phyloP scores from a whole-genome alignment of 495 filamentous ascomycete species.

The Penicillium waksmanii region DNA sequence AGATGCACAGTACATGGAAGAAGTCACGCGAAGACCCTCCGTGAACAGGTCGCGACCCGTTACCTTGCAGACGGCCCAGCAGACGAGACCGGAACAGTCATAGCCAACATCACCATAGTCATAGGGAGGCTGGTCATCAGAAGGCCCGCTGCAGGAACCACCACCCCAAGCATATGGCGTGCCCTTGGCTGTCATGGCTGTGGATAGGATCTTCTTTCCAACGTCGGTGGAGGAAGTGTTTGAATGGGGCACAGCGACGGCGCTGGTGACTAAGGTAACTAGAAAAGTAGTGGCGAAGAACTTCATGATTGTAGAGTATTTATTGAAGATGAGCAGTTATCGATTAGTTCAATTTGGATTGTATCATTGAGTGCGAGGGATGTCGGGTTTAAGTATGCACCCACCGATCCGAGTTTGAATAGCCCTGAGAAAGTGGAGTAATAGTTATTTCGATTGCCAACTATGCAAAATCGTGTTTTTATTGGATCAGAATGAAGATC shows the following conservation, averaged over 20 bases:
- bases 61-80: conserved; percentile 27
- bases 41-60: conserved; percentile 26
- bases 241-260: conserved; percentile 5
- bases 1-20: conserved; percentile 24
- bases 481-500: not conserved
- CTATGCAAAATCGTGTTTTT: not conserved
- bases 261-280: conserved; percentile 8
- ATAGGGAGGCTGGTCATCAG: conserved; percentile 23
- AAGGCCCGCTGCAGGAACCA: conserved; percentile 23
- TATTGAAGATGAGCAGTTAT: no score
- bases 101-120: conserved; percentile 27
- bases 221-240: conserved; percentile 3
- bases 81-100: conserved; percentile 25
- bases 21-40: conserved; percentile 24
- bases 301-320: not conserved
- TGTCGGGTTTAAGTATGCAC: no score
- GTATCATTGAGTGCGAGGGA: no score
- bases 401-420: no score
- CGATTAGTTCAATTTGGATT: no score
- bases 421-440: no score
- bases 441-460: not conserved
- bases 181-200: conserved; percentile 18
- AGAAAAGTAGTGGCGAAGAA: conserved; percentile 2
- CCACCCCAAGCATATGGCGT: conserved; percentile 27
- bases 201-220: conserved; percentile 20